These are phyloP conservation scores for Backusella circina DNA, from an alignment of 192 early-diverging fungal genomes.

Conservation along the genomic window DNA sequence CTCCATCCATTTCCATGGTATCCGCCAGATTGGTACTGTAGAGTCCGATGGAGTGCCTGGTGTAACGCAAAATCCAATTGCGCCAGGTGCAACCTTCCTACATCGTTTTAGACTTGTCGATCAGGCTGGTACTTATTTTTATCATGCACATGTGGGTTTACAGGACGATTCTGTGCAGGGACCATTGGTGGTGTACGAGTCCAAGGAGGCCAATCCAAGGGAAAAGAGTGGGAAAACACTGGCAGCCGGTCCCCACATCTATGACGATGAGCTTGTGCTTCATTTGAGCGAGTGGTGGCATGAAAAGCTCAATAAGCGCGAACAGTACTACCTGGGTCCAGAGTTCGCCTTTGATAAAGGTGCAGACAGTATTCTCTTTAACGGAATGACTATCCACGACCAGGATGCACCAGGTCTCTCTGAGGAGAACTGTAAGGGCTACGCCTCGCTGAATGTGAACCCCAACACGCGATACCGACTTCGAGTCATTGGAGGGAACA, in stretches of 20 bases:
- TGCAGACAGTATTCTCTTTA: slow-evolving; percentile 49
- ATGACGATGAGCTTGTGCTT: slow-evolving; percentile 39
- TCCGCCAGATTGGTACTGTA: slow-evolving; percentile 33
- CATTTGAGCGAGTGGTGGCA: slow-evolving; percentile 42
- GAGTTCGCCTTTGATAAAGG: background rate
- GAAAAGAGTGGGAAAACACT: background rate
- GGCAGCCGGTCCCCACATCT: slow-evolving; percentile 7
- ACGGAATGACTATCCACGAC: slow-evolving; percentile 33
- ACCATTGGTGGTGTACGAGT: slow-evolving; percentile 16
- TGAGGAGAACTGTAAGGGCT: slow-evolving; percentile 2
- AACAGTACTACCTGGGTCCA: slow-evolving; percentile 8
- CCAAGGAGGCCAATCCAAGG: background rate
- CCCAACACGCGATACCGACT: slow-evolving; percentile 64
- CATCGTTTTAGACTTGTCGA: slow-evolving; percentile 40
- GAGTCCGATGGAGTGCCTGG: slow-evolving; percentile 57
- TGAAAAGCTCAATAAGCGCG: background rate
- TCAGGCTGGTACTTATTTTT: slow-evolving; percentile 45
- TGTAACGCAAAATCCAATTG: slow-evolving; percentile 55
- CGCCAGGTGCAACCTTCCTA: slow-evolving; percentile 35
- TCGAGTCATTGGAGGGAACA: slow-evolving; percentile 59
- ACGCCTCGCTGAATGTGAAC: background rate
- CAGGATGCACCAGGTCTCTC: background rate
- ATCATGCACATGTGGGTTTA: slow-evolving; percentile 34
- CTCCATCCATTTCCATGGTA: slow-evolving; percentile 50
- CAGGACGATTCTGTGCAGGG: slow-evolving; percentile 7